Evolutionary conservation across 257 asterid species (phyloP).

Genomic region (Ehretia macrophylla): DNA sequence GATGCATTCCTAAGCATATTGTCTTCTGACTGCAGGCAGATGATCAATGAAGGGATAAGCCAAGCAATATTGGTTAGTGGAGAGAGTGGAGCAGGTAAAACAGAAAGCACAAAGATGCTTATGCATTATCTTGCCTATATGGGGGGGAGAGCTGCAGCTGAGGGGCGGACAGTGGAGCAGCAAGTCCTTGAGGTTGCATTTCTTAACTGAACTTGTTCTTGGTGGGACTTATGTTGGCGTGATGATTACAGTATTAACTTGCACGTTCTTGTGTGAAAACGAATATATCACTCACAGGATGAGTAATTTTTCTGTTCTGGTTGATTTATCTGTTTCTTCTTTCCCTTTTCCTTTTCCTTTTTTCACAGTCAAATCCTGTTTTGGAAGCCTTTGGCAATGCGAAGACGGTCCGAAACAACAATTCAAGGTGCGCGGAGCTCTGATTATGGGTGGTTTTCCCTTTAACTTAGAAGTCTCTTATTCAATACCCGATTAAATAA

Average conservation of each 20-base stretch:
- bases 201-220: constrained; percentile 6
- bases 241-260: neutral
- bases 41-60: constrained; percentile 70
- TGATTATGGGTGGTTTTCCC: constrained; percentile 5
- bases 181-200: constrained; percentile 85
- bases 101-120: constrained; percentile 84
- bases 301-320: neutral
- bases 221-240: neutral
- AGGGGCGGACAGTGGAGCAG: constrained; percentile 75
- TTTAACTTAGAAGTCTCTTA: constrained; percentile 8
- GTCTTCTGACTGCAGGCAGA: constrained; percentile 49
- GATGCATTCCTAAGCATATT: constrained; percentile 12
- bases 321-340: too few relatives aligned
- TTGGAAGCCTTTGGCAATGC: constrained; percentile 97
- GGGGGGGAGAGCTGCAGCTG: constrained; percentile 68
- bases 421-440: constrained; percentile 56
- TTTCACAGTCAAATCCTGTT: constrained; percentile 94
- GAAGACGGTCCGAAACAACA: constrained; percentile 84
- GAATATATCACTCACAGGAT: neutral
- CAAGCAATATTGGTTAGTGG: constrained; percentile 94
- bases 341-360: constrained; percentile 1
- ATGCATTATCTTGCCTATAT: constrained; percentile 88
- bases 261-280: neutral
- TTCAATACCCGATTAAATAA: constrained; percentile 5
- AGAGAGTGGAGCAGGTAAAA: constrained; percentile 97